Evolutionary conservation across 2,329 filamentous ascomycete genomes (phyloP), one percentile per base, ranked within the genome.

Genomic region (Xylaria multiplex): DNA sequence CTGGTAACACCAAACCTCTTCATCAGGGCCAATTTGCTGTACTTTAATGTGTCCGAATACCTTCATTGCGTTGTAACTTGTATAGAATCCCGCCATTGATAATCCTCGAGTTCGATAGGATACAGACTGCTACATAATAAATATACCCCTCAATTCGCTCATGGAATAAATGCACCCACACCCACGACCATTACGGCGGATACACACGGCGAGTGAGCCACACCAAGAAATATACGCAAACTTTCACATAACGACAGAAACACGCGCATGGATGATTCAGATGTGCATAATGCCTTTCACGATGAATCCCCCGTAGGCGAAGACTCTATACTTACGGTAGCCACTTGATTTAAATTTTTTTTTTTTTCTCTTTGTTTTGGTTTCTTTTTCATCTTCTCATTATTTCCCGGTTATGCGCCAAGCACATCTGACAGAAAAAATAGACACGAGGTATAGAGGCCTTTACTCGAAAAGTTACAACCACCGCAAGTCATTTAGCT

Each of bases 401-500:
- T 1, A 37, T 42, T 45, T 66, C 66, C 30, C 35, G 4, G 14
- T 43, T n/a, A 50, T 66, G 52, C 43, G 57, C 48, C 59, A n/a
- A 63, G 46, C 37, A 50, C 43, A 19, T 67, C 68, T 69, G 49
- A 70, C 59, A 66, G 56, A 65, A 58, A 65, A 53, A 65, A 52
- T 58, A 97, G 93, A 89, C 93, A 62, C 91, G 93, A 74, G 92
- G 96, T 70, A 83, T 98, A 73, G 94, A 97, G 81, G 92, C 93
- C 62, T 97, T 99, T 80, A 89, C 93, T 72, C 90, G 95, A 77
- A 99, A 97, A 81, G 93, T 98, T 69, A 96, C 94, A 35, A 93
- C 93, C 32, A 98, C 96, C 22, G 96, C 96, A 63, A 92, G 89
- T 75, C 93, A 97, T 79, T 85, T 99, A 72, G 97, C 98, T 75